Percentiles rank a stretch among this genome's conserved stretches.
Conservation (phyloP, 108 stramenopile genomes). For the Cyclostephanos tholiformis region DNA sequence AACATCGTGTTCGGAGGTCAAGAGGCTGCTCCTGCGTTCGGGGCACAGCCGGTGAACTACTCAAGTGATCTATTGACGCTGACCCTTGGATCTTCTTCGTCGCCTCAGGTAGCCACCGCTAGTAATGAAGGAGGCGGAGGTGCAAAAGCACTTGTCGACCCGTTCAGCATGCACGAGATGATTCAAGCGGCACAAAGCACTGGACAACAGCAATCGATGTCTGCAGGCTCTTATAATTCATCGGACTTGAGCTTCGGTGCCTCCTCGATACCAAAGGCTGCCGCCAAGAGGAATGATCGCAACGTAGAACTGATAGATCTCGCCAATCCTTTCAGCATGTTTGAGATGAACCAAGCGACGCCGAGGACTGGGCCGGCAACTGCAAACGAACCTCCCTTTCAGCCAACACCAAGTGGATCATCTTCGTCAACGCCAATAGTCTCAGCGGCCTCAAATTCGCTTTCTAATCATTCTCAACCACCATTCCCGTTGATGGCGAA, state of each 20-base stretch:
- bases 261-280: not conserved
- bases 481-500: not conserved
- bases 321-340: not conserved
- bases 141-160: not conserved
- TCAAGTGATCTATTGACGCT: slow-evolving; percentile 32
- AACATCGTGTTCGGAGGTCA: not conserved
- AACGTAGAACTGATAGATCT: not conserved
- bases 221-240: slow-evolving; percentile 20
- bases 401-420: not conserved
- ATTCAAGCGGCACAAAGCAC: not conserved
- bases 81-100: slow-evolving; percentile 13
- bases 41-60: slow-evolving; percentile 10
- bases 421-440: not conserved
- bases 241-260: slow-evolving; percentile 21
- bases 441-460: not conserved
- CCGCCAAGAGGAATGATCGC: not conserved
- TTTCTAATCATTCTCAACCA: slow-evolving; percentile 4
- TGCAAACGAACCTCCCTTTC: not conserved
- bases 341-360: not conserved
- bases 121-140: slow-evolving; percentile 1
- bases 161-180: slow-evolving; percentile 5
- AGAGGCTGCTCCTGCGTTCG: not conserved
- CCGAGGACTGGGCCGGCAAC: not conserved
- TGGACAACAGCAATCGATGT: not conserved
- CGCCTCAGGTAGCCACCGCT: not conserved